Conservation (phyloP, 306 rosid species). For the Malus sylvestris region DNA sequence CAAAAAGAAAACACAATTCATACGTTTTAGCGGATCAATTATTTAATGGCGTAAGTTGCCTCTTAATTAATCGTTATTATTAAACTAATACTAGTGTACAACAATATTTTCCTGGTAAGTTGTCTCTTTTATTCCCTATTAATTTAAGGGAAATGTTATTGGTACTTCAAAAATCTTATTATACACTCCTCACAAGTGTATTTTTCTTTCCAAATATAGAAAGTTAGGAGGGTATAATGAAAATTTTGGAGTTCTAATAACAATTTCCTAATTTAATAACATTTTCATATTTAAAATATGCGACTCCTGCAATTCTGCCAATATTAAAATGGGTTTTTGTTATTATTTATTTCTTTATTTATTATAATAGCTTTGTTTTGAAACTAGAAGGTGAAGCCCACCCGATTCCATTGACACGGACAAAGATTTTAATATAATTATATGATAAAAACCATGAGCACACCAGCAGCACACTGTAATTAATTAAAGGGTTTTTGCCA, state of each 20-base stretch:
- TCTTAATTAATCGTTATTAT: background rate
- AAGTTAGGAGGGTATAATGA: too few species aligned
- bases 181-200: too few species aligned
- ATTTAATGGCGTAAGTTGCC: background rate
- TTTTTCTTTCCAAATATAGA: too few species aligned
- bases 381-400: background rate
- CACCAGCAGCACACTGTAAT: background rate
- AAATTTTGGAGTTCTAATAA: too few species aligned
- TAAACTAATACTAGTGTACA: background rate
- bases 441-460: too few species aligned
- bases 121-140: background rate
- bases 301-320: background rate
- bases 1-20: background rate
- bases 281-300: background rate
- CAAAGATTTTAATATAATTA: background rate
- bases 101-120: background rate
- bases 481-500: background rate
- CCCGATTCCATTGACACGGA: background rate
- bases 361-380: background rate
- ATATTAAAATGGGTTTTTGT: background rate
- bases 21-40: background rate
- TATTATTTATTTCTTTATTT: too few species aligned
- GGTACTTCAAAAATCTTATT: too few species aligned
- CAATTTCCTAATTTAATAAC: background rate
- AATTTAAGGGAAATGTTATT: background rate